These are phyloP conservation scores for Cornus controversa DNA, from an alignment of 148 eudicot species.

Conservation along the genomic window DNA sequence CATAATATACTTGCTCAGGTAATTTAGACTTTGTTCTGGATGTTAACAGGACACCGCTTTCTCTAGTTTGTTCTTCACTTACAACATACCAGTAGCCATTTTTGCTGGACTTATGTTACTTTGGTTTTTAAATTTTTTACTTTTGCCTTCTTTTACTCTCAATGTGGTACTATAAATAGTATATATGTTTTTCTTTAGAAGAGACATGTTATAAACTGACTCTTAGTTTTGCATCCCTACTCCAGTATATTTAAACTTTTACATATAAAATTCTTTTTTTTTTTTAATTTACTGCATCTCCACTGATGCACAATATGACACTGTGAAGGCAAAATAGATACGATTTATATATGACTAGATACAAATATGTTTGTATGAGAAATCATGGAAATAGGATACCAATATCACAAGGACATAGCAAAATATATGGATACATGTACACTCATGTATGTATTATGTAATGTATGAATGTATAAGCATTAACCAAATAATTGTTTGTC, in stretches of 20 bases:
- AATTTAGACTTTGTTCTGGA: constrained; percentile 2
- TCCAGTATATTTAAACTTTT: no score
- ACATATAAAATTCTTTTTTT: no score
- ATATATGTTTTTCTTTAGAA: neutral
- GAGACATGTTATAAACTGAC: neutral
- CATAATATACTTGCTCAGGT: constrained; percentile 99
- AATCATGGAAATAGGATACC: neutral
- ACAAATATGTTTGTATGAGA: neutral
- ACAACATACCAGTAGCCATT: neutral
- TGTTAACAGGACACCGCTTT: neutral
- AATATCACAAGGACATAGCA: no score
- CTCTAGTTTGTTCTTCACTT: neutral
- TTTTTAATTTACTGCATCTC: no score
- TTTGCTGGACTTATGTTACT: neutral
- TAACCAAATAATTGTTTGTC: no score
- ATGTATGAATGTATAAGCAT: no score
- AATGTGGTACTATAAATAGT: neutral
- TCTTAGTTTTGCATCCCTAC: neutral
- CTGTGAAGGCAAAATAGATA: neutral
- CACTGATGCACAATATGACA: neutral
- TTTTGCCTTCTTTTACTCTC: neutral
- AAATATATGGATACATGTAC: no score
- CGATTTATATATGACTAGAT: neutral
- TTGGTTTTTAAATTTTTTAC: neutral
- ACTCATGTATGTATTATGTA: no score